Base-by-base conservation (phyloP, 2,329 filamentous ascomycete species). In the Hymenoscyphus scutula region DNA sequence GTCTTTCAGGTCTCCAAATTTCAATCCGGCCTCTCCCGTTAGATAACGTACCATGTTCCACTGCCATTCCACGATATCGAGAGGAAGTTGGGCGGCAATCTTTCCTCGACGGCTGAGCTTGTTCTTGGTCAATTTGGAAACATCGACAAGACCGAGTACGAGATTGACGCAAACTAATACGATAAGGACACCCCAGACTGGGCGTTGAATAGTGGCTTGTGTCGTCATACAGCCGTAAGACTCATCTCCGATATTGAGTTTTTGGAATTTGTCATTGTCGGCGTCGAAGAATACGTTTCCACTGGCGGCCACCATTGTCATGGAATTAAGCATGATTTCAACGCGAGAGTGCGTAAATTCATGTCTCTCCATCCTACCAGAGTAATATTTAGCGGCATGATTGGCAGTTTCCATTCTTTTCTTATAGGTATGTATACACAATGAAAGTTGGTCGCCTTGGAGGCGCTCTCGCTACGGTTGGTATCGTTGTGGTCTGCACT, bases 271-370 rank as follows among this genome's bases (percentile, higher is more conserved):
- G 1, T 34, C 5, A 5, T 17, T 13, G 1, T 51, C 11, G 7
- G 45, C 19, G 8, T 51, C 3, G 4, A 13, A 23, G 11, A 15
- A 1, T 13, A 7, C 3, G n/a, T 54, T 54, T 4, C 25, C 5
- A 32, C 53, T 54, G 25, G 27, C 53, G 8, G 53, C 53, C 4
- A 54, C 53, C 53, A 54, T 54, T 30, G 53, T 32, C 29, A 54
- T 54, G 3, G 29, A 3, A 54, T 54, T 54, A 7, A 54, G 29
- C 15, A 54, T 32, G 13, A 17, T 4, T 54, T 54, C 53, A 11
- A 54, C 6, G 23, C 19, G 8, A 23, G 7, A 11, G 10, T 48
- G 19, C 7, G 41, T 8, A 23, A 23, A 19, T 3, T 23, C n/a
- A 48, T 8, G n/a, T 11, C 41, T 48, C 10, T 23, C 41, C 41